Conservation (phyloP, 345 rosid species). For the Euphorbia tirucalli region DNA sequence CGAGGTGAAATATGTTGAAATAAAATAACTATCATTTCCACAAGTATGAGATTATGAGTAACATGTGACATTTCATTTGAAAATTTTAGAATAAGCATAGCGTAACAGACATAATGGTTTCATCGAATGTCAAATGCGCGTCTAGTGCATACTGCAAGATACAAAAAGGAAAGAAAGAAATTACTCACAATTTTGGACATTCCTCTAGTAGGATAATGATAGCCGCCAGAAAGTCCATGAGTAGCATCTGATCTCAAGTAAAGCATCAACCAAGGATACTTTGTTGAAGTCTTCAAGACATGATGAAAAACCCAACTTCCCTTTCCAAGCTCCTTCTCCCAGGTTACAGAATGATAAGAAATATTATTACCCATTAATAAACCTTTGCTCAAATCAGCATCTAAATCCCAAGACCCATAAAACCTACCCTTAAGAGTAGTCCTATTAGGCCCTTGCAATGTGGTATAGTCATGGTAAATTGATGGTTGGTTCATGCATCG, state of each 20-base stretch:
- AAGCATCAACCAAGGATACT: slow-evolving; percentile 36
- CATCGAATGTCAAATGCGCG: too few species aligned
- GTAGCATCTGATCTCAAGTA: slow-evolving; percentile 34
- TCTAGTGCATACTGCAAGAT: too few species aligned
- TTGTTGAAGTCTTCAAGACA: slow-evolving; percentile 25
- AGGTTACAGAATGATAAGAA: slow-evolving; percentile 23
- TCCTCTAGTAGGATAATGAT: slow-evolving; percentile 30
- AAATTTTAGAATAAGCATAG: too few species aligned
- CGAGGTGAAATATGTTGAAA: too few species aligned
- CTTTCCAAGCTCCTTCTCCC: slow-evolving; percentile 23
- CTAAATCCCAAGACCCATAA: slow-evolving; percentile 71
- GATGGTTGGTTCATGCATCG: slow-evolving; percentile 90
- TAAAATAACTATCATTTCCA: too few species aligned
- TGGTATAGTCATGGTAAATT: slow-evolving; percentile 51
- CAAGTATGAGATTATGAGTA: too few species aligned
- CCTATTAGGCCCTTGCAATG: slow-evolving; percentile 32
- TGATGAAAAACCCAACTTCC: slow-evolving; percentile 31
- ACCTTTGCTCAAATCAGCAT: slow-evolving; percentile 19
- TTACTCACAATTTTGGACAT: slow-evolving; percentile 29
- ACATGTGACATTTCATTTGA: too few species aligned
- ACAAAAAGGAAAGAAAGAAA: background rate
- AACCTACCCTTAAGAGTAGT: slow-evolving; percentile 68
- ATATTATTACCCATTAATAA: background rate
- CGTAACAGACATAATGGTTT: too few species aligned
- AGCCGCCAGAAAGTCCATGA: slow-evolving; percentile 26